Conservation (phyloP, 495 filamentous ascomycete genomes). For the Letharia lupina region DNA sequence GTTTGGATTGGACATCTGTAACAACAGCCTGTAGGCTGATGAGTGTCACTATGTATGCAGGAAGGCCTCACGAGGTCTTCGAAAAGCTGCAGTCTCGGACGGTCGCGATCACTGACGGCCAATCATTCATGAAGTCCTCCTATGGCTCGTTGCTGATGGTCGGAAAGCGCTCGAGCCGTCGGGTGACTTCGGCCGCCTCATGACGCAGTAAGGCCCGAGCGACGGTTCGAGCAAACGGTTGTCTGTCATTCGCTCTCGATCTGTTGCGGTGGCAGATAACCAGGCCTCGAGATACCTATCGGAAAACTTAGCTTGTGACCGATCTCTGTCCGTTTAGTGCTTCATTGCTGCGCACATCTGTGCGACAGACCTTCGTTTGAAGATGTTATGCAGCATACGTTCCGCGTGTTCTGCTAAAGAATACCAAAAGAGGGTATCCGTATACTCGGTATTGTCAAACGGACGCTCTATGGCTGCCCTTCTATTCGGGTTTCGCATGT, state of each 20-base stretch:
- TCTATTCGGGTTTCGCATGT: neutral
- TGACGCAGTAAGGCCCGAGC: conserved; percentile 6
- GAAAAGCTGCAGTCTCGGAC: conserved; percentile 4
- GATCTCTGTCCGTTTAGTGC: neutral
- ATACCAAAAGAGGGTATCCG: neutral
- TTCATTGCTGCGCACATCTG: neutral
- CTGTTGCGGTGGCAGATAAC: neutral
- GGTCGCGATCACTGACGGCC: neutral
- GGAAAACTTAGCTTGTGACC: neutral
- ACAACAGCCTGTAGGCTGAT: neutral
- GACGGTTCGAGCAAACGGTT: neutral
- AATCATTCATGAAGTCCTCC: neutral
- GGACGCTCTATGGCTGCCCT: neutral
- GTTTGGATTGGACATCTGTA: neutral
- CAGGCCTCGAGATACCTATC: neutral
- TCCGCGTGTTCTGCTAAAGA: neutral
- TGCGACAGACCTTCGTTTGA: neutral
- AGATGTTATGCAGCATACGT: no score
- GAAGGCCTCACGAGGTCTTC: neutral
- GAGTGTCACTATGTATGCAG: neutral
- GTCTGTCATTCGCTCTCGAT: neutral
- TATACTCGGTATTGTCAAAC: neutral
- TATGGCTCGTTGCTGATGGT: neutral
- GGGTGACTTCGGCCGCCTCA: neutral
- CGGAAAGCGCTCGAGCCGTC: conserved; percentile 1